A percentile compares a stretch with the other conserved stretches of the same genome.
Evolutionary conservation across 768 basidiomycete genomes (phyloP).

Genomic region (Gymnopilus junonius): DNA sequence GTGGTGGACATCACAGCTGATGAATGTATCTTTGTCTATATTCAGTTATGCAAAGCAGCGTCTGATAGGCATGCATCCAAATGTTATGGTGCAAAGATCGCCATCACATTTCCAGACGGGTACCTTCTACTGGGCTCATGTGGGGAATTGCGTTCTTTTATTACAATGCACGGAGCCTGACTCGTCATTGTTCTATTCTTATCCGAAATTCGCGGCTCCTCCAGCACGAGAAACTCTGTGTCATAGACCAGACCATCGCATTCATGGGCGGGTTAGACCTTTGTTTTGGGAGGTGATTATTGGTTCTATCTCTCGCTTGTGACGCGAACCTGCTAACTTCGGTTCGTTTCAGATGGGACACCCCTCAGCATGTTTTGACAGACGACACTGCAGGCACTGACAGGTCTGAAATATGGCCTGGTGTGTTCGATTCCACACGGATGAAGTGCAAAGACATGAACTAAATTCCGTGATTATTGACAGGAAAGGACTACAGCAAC

Average conservation of each 20-base stretch:
- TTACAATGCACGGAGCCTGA: constrained; percentile 8
- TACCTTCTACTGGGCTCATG: constrained; percentile 99
- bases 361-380: constrained; percentile 87
- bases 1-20: background rate
- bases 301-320: background rate
- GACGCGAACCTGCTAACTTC: background rate
- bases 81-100: constrained; percentile 95
- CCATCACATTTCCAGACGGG: constrained; percentile 98
- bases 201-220: constrained; percentile 1
- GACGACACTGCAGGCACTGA: constrained; percentile 79
- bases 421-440: constrained; percentile 37
- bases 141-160: constrained; percentile 39
- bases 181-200: background rate
- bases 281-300: constrained; percentile 78
- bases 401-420: constrained; percentile 83
- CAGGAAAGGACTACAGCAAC: constrained; percentile 96
- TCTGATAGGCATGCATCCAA: constrained; percentile 79
- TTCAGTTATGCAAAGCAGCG: constrained; percentile 85
- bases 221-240: constrained; percentile 97
- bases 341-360: constrained; percentile 78
- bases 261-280: constrained; percentile 98
- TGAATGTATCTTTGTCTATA: background rate
- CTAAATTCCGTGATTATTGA: background rate
- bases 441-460: background rate
- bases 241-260: constrained; percentile 95